A percentile compares a stretch with the other conserved stretches of the same genome.
phyloP scores from a whole-genome alignment of 1,284 basidiomycete species.

The Austropuccinia psidii region DNA sequence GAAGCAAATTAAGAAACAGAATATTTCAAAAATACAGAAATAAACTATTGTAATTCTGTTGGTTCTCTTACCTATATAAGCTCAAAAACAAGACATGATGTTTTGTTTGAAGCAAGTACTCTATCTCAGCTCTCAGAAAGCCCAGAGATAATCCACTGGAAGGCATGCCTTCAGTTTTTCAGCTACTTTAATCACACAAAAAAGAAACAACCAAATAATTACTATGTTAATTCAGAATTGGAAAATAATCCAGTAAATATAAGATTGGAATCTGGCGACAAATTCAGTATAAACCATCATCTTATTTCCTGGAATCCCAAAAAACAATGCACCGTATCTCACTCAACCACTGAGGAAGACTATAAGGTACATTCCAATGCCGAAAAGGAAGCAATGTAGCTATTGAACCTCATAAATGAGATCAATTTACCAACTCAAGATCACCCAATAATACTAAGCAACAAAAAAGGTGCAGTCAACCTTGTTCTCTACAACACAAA shows the following conservation, averaged over 20 bases:
- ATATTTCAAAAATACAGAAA: too few species aligned
- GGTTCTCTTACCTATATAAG: neutral
- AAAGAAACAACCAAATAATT: neutral
- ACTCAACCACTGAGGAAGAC: neutral
- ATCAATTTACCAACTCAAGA: neutral
- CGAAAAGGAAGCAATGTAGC: neutral
- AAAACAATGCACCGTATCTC: neutral
- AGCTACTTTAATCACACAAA: neutral
- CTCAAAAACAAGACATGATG: constrained; percentile 2
- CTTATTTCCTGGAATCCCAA: neutral
- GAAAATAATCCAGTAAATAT: neutral
- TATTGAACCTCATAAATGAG: neutral
- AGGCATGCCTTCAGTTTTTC: neutral
- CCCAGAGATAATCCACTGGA: neutral
- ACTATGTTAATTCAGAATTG: neutral
- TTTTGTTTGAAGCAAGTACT: neutral
- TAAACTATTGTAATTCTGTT: neutral
- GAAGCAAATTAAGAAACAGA: too few species aligned
- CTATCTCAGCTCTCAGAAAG: neutral
- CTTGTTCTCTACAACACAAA: neutral
- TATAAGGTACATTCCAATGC: constrained; percentile 1
- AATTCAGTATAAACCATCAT: neutral
- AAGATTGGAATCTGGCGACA: neutral
- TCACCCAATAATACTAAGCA: neutral
- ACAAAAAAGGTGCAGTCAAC: neutral